phyloP scores from a whole-genome alignment of 306 rosid species.

The Prunus davidiana region DNA sequence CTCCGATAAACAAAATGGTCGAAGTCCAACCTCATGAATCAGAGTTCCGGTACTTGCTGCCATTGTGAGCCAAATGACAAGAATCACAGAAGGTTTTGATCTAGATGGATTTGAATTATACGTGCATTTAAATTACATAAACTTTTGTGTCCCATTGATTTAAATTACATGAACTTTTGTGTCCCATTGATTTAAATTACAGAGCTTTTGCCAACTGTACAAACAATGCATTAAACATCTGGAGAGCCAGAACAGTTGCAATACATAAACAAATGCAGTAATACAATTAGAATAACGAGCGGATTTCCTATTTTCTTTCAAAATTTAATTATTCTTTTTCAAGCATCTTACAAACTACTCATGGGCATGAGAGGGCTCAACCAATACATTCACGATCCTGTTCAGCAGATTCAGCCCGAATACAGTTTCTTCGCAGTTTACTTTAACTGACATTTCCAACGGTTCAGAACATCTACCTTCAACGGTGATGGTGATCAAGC shows the following conservation, averaged over 20 bases:
- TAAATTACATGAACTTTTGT: background rate
- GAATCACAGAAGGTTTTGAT: background rate
- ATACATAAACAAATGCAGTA: background rate
- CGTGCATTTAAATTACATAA: background rate
- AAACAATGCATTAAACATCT: background rate
- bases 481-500: conserved; percentile 68
- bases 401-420: conserved; percentile 89
- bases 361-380: conserved; percentile 45
- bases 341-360: conserved; percentile 21
- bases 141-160: background rate
- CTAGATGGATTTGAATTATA: background rate
- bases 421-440: conserved; percentile 94
- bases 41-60: conserved; percentile 72
- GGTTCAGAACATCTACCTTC: conserved; percentile 91
- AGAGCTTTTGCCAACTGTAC: background rate
- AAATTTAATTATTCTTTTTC: conserved; percentile 21
- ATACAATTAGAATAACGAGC: background rate
- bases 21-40: conserved; percentile 72
- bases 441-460: conserved; percentile 57
- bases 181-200: background rate
- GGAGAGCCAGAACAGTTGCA: background rate
- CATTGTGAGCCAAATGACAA: conserved; percentile 22
- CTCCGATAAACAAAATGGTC: conserved; percentile 51
- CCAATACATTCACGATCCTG: conserved; percentile 73
- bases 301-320: conserved; percentile 10